A percentile compares a stretch with the other conserved stretches of the same genome.
phyloP scores from a whole-genome alignment of 2,329 filamentous ascomycete genomes.

The Penicillium sp. region DNA sequence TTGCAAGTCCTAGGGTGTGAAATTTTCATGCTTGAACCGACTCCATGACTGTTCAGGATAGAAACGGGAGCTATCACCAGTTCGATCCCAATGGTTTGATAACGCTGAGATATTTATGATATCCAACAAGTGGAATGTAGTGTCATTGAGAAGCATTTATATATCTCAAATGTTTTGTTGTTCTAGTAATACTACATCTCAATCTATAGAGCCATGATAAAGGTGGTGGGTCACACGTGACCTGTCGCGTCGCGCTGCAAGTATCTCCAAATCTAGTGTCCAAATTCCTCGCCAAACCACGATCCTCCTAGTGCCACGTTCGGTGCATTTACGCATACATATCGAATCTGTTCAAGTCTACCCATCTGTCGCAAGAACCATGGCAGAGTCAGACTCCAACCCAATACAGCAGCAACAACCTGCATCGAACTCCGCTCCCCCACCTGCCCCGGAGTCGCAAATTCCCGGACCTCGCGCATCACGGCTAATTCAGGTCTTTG shows the following conservation, averaged over 20 bases:
- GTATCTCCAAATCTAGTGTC: conserved; percentile 1
- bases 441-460: conserved; percentile 46
- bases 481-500: conserved; percentile 61
- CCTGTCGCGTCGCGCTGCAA: conserved; percentile 18
- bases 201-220: too few relatives aligned
- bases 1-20: neutral
- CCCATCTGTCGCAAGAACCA: conserved; percentile 2
- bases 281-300: conserved; percentile 11
- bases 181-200: too few relatives aligned
- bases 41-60: neutral
- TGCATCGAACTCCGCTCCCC: conserved; percentile 47
- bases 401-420: conserved; percentile 7
- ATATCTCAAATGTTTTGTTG: too few relatives aligned
- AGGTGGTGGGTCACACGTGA: conserved; percentile 21
- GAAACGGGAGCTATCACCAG: neutral
- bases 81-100: neutral
- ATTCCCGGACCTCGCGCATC: conserved; percentile 61
- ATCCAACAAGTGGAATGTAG: too few relatives aligned
- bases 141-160: too few relatives aligned
- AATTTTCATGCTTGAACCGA: neutral
- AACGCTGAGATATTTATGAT: too few relatives aligned
- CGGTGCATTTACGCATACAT: neutral
- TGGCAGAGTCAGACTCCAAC: conserved; percentile 21
- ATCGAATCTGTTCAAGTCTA: neutral
- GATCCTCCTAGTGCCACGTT: neutral